phyloP scores from a whole-genome alignment of 2,329 filamentous ascomycete genomes.

The Stagonosporopsis tanaceti region DNA sequence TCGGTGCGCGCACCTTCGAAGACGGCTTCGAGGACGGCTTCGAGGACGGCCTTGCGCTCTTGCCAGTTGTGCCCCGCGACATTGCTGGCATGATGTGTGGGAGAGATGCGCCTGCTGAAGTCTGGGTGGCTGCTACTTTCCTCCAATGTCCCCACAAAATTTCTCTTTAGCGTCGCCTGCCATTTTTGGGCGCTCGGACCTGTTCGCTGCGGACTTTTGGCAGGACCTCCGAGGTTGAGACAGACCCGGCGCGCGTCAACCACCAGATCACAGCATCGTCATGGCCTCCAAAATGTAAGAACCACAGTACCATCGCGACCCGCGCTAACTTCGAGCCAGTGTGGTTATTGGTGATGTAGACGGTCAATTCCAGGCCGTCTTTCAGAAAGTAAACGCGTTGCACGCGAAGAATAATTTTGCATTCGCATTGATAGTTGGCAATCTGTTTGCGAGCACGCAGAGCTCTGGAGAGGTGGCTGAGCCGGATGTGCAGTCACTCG shows the following conservation, averaged over 20 bases:
- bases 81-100: constrained; percentile 53
- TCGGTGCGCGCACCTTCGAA: constrained; percentile 59
- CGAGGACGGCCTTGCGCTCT: constrained; percentile 24
- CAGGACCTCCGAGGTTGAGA: constrained; percentile 10
- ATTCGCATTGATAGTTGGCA: constrained; percentile 83
- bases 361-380: constrained; percentile 77
- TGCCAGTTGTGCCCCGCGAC: constrained; percentile 46
- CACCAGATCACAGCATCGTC: constrained; percentile 10
- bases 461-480: constrained; percentile 61
- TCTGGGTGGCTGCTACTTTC: constrained; percentile 17
- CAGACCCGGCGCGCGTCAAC: constrained; percentile 1
- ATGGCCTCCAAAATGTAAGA: constrained; percentile 67
- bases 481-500: constrained; percentile 66
- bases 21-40: constrained; percentile 23
- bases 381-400: constrained; percentile 80
- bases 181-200: constrained; percentile 10
- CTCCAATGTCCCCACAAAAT: constrained; percentile 38
- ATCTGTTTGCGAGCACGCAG: constrained; percentile 73
- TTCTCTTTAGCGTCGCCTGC: constrained; percentile 34
- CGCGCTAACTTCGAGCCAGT: constrained; percentile 52
- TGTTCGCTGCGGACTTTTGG: constrained; percentile 12
- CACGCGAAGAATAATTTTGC: constrained; percentile 89
- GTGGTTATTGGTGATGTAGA: constrained; percentile 85
- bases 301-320: not conserved
- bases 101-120: constrained; percentile 14